These are phyloP conservation scores for Dipteronia sinensis DNA, from an alignment of 345 rosid genomes.

Conservation along the genomic window DNA sequence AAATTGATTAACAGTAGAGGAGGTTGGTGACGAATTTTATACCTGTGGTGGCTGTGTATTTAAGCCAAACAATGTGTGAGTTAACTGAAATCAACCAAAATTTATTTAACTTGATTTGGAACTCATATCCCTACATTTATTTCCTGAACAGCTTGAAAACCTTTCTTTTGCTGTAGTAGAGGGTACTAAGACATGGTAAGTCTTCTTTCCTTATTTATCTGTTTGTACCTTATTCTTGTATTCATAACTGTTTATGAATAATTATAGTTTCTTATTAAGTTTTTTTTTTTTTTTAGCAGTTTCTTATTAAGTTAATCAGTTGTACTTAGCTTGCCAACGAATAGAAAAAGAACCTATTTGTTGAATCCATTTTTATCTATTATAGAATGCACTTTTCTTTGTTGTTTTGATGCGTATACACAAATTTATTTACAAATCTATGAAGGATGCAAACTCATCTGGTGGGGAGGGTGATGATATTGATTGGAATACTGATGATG, in stretches of 20 bases:
- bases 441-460: slow-evolving; percentile 42
- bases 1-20: background rate
- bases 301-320: background rate
- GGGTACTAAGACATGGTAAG: slow-evolving; percentile 25
- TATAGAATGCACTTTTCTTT: background rate
- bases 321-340: background rate
- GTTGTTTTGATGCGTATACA: background rate
- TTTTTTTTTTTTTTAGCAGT: too few relatives aligned
- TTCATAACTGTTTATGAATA: background rate
- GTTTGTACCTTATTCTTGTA: slow-evolving; percentile 1
- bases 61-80: background rate
- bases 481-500: slow-evolving; percentile 77
- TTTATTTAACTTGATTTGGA: slow-evolving; percentile 1
- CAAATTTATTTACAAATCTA: background rate
- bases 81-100: background rate
- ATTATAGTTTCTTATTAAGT: background rate
- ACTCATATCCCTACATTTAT: background rate
- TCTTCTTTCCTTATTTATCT: background rate
- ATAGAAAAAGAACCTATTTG: background rate
- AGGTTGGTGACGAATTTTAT: background rate
- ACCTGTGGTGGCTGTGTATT: background rate
- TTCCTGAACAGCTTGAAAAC: slow-evolving; percentile 19
- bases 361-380: background rate
- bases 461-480: slow-evolving; percentile 39
- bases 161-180: slow-evolving; percentile 7